Conservation (phyloP, 805 yeast species). For the Wickerhamomyces queroliae region DNA sequence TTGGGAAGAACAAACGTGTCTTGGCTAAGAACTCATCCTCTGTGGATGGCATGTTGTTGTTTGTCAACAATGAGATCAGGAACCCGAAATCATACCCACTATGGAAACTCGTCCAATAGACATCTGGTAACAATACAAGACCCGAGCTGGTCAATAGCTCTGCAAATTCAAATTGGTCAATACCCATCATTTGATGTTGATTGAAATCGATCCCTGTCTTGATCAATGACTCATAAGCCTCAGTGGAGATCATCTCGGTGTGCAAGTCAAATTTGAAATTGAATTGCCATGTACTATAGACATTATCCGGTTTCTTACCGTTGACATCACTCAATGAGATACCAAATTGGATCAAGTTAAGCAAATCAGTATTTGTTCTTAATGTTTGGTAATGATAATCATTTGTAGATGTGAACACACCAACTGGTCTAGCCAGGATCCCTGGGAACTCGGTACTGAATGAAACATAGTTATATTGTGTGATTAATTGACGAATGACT, state of each 20-base stretch:
- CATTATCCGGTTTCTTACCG: conserved; percentile 64
- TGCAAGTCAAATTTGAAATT: conserved; percentile 78
- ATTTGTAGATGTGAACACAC: conserved; percentile 79
- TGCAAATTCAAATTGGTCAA: conserved; percentile 74
- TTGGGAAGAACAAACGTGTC: conserved; percentile 71
- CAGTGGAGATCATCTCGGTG: conserved; percentile 81
- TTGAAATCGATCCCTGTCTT: conserved; percentile 82
- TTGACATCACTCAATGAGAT: conserved; percentile 63
- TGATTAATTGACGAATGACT: conserved; percentile 51
- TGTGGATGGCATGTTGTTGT: conserved; percentile 71
- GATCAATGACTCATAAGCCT: conserved; percentile 70
- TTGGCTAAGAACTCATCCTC: conserved; percentile 74
- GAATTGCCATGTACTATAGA: conserved; percentile 90
- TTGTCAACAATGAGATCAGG: conserved; percentile 68
- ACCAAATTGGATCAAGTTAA: conserved; percentile 83
- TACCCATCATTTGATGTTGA: conserved; percentile 69
- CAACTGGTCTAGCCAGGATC: conserved; percentile 92
- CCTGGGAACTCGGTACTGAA: conserved; percentile 95
- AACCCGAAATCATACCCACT: conserved; percentile 95
- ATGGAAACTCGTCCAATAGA: conserved; percentile 90
- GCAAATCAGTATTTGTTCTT: conserved; percentile 83
- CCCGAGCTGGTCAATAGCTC: conserved; percentile 85
- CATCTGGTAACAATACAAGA: conserved; percentile 54
- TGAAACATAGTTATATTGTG: conserved; percentile 52
- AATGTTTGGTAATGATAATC: conserved; percentile 96